Conservation (phyloP, 345 rosid genomes). For the Hibiscus trionum region DNA sequence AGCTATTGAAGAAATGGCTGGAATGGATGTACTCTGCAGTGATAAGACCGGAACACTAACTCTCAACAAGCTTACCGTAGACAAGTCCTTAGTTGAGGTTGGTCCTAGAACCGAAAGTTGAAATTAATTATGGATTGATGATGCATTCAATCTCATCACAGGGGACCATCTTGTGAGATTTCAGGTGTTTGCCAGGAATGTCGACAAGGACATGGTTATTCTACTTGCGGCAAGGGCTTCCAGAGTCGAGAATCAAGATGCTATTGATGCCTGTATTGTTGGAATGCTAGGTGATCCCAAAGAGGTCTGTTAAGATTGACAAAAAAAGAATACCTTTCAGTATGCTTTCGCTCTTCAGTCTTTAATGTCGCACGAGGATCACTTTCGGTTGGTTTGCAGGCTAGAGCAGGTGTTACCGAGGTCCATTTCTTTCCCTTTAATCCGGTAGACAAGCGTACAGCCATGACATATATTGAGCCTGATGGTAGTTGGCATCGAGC, state of each 20-base stretch:
- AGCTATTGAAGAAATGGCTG: conserved; percentile 82
- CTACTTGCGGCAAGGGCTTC: conserved; percentile 59
- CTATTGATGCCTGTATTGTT: conserved; percentile 25
- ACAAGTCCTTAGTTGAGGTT: conserved; percentile 54
- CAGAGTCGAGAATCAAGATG: conserved; percentile 67
- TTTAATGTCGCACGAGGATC: not conserved
- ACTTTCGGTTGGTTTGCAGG: conserved; percentile 26
- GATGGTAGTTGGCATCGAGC: conserved; percentile 54
- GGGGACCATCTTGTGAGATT: not conserved
- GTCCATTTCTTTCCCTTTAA: conserved; percentile 68
- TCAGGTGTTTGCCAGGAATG: conserved; percentile 30
- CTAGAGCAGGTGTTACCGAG: conserved; percentile 58
- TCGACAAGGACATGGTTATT: conserved; percentile 40
- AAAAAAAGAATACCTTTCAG: not conserved
- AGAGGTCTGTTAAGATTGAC: conserved; percentile 5
- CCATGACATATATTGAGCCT: conserved; percentile 53
- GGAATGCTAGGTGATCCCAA: conserved; percentile 19
- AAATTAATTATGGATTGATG: not conserved
- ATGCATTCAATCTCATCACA: not conserved
- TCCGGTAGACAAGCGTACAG: conserved; percentile 67
- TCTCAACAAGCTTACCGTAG: conserved; percentile 69
- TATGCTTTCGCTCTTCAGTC: not conserved
- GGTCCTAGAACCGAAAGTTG: not conserved
- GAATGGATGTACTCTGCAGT: conserved; percentile 71
- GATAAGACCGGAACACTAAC: conserved; percentile 75